phyloP scores from a whole-genome alignment of 768 basidiomycete species.

The Mycena haematopus region DNA sequence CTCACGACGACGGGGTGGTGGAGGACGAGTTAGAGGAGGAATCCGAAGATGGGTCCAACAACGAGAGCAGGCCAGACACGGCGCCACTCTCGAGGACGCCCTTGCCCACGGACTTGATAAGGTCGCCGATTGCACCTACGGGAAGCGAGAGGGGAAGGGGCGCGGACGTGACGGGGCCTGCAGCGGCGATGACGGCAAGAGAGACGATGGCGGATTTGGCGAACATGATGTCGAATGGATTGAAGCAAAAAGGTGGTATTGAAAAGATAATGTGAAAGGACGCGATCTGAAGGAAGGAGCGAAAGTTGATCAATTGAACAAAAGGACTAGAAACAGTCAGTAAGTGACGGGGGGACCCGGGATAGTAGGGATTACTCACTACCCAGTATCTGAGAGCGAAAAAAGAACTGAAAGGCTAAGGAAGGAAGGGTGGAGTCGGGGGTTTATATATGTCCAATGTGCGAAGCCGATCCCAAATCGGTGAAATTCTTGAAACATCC shows the following conservation, averaged over 20 bases:
- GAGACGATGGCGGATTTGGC: conserved; percentile 19
- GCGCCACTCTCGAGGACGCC: conserved; percentile 17
- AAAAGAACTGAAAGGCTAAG: conserved; percentile 17
- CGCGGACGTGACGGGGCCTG: conserved; percentile 15
- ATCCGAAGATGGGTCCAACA: conserved; percentile 12
- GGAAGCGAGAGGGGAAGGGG: conserved; percentile 18
- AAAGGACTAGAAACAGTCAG: no score
- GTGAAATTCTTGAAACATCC: conserved; percentile 21
- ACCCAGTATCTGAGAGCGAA: conserved; percentile 27
- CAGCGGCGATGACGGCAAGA: conserved; percentile 11
- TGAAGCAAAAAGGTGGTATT: conserved; percentile 4
- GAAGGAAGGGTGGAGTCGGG: neutral
- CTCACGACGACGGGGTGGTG: conserved; percentile 7
- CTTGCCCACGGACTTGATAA: conserved; percentile 22
- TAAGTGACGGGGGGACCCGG: neutral
- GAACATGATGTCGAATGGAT: conserved; percentile 9
- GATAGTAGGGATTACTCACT: conserved; percentile 5
- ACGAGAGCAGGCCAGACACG: conserved; percentile 9
- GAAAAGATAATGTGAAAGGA: conserved; percentile 18
- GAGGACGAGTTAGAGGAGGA: neutral
- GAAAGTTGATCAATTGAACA: conserved; percentile 13
- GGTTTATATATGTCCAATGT: no score
- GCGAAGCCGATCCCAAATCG: neutral
- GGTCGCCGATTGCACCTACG: conserved; percentile 14
- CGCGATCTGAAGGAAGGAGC: conserved; percentile 15